phyloP scores from a whole-genome alignment of 2,329 filamentous ascomycete species.

The Claviceps quebecensis region DNA sequence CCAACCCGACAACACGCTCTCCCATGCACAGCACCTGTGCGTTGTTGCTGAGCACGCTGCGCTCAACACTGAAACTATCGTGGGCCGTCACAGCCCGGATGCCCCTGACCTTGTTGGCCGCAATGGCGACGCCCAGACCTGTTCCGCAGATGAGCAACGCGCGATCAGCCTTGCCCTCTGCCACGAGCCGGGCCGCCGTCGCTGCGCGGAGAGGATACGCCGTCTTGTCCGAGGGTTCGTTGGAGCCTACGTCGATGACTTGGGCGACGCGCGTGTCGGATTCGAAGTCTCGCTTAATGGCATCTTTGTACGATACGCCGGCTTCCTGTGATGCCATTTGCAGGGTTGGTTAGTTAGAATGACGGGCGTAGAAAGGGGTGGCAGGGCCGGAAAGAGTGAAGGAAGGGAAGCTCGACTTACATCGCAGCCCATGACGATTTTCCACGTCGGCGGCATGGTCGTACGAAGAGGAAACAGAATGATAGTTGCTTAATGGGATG shows the following conservation, averaged over 20 bases:
- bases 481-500: not conserved
- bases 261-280: slow-evolving; percentile 50
- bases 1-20: slow-evolving; percentile 68
- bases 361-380: not conserved
- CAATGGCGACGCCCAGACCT: slow-evolving; percentile 73
- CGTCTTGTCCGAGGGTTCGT: slow-evolving; percentile 54
- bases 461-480: not conserved
- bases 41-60: slow-evolving; percentile 69
- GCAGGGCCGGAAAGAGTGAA: no score
- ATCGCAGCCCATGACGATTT: slow-evolving; percentile 40
- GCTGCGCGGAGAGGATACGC: slow-evolving; percentile 71
- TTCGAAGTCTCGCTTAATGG: slow-evolving; percentile 60
- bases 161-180: slow-evolving; percentile 54
- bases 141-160: slow-evolving; percentile 77
- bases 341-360: not conserved
- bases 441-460: slow-evolving; percentile 34
- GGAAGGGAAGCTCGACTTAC: slow-evolving; percentile 21
- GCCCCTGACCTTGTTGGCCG: slow-evolving; percentile 78
- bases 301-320: slow-evolving; percentile 64
- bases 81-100: slow-evolving; percentile 81
- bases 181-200: slow-evolving; percentile 50
- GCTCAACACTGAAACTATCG: slow-evolving; percentile 72
- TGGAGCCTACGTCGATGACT: slow-evolving; percentile 62
- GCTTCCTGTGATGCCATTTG: slow-evolving; percentile 37
- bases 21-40: slow-evolving; percentile 81